Evolutionary conservation across 768 basidiomycete species (phyloP).

Genomic region (Gymnopilus dilepis): DNA sequence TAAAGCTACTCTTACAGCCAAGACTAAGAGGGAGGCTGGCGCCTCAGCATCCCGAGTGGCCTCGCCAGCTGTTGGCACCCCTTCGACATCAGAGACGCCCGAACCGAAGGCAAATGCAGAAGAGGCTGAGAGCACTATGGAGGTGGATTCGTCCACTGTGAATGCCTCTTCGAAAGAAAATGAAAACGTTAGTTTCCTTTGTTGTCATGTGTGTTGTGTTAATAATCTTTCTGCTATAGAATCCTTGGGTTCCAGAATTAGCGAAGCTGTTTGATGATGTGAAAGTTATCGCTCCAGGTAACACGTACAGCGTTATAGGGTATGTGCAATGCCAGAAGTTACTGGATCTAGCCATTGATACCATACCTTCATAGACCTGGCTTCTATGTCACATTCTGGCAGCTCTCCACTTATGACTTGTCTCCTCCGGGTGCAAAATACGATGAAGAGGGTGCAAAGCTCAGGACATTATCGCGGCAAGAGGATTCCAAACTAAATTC

Average conservation of each 20-base stretch:
- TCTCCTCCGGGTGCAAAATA: constrained; percentile 78
- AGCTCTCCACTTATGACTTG: constrained; percentile 90
- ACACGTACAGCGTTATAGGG: constrained; percentile 72
- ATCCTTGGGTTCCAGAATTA: constrained; percentile 83
- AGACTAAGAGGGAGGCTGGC: constrained; percentile 77
- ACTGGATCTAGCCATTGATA: constrained; percentile 1
- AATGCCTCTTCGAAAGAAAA: constrained; percentile 36
- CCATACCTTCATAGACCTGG: constrained; percentile 61
- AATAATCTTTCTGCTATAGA: constrained; percentile 43
- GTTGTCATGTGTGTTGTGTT: background rate
- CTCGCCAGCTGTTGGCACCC: constrained; percentile 54
- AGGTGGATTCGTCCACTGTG: constrained; percentile 45
- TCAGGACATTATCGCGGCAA: constrained; percentile 66
- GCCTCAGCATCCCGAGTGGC: constrained; percentile 60
- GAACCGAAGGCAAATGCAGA: constrained; percentile 34
- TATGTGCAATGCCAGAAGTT: constrained; percentile 31
- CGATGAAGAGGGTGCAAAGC: constrained; percentile 70
- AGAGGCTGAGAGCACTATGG: constrained; percentile 58
- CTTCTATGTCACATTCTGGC: constrained; percentile 98
- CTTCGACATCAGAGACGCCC: constrained; percentile 30
- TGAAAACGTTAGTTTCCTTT: constrained; percentile 43
- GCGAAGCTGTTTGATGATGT: constrained; percentile 77
- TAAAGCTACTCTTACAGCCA: constrained; percentile 80
- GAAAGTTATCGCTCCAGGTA: constrained; percentile 70
- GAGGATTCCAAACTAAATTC: constrained; percentile 66